Conservation (phyloP, 768 basidiomycete genomes). For the Mycena pura region DNA sequence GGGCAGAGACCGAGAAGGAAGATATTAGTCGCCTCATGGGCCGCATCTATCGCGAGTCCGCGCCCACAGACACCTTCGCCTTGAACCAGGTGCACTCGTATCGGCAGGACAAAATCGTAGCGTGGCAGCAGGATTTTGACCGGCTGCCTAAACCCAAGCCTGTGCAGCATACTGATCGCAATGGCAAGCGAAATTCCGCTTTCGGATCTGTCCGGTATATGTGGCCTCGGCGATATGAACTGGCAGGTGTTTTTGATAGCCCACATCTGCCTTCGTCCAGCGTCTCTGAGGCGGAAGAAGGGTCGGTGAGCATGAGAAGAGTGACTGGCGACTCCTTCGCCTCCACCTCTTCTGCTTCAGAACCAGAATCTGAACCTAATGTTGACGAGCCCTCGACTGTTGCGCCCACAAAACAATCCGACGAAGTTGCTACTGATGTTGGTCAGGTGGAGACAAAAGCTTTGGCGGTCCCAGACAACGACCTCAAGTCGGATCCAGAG, state of each 20-base stretch:
- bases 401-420: too few relatives aligned
- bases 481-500: conserved; percentile 65
- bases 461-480: conserved; percentile 10
- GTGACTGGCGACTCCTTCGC: conserved; percentile 61
- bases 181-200: conserved; percentile 61
- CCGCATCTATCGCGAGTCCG: conserved; percentile 78
- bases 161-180: conserved; percentile 61
- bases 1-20: conserved; percentile 77
- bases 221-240: conserved; percentile 69
- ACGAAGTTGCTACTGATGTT: background rate
- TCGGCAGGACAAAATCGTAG: conserved; percentile 92
- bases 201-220: conserved; percentile 76
- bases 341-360: conserved; percentile 71
- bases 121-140: conserved; percentile 96
- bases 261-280: conserved; percentile 65
- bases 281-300: conserved; percentile 79
- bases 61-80: conserved; percentile 84
- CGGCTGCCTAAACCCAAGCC: conserved; percentile 77
- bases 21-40: conserved; percentile 80
- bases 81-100: conserved; percentile 86
- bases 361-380: conserved; percentile 54
- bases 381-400: conserved; percentile 21
- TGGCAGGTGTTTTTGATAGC: conserved; percentile 59
- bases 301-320: conserved; percentile 51
- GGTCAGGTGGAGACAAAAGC: conserved; percentile 9